Evolutionary conservation across 1,139 yeast species (phyloP).

Genomic region (Cylindricascospora bacillispora): DNA sequence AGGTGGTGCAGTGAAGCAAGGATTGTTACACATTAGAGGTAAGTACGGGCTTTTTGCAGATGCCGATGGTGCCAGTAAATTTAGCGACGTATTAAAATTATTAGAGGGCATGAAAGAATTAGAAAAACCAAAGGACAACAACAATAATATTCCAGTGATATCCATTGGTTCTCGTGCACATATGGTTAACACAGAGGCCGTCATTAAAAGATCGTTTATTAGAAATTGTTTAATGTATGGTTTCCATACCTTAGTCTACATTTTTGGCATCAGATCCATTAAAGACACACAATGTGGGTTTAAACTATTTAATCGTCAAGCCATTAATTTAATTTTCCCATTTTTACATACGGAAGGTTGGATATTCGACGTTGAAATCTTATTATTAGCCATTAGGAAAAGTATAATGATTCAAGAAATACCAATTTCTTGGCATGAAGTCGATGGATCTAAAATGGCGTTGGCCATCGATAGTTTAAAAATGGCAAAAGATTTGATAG

Average conservation of each 20-base stretch:
- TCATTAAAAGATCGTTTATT: slow-evolving; percentile 77
- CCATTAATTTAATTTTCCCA: slow-evolving; percentile 62
- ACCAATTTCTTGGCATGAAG: slow-evolving; percentile 94
- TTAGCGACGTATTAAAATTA: slow-evolving; percentile 53
- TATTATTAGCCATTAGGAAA: slow-evolving; percentile 68
- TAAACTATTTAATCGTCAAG: slow-evolving; percentile 67
- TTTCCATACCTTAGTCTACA: slow-evolving; percentile 68
- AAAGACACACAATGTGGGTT: slow-evolving; percentile 97
- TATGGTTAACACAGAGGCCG: slow-evolving; percentile 93
- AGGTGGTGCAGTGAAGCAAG: slow-evolving; percentile 97
- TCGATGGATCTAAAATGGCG: slow-evolving; percentile 87
- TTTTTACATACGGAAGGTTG: slow-evolving; percentile 94
- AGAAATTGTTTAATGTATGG: slow-evolving; percentile 91
- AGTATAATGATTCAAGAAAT: slow-evolving; percentile 57
- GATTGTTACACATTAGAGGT: slow-evolving; percentile 68
- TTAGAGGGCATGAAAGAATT: slow-evolving; percentile 31
- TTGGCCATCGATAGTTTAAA: slow-evolving; percentile 79
- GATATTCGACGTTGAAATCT: slow-evolving; percentile 93
- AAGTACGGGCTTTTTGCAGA: slow-evolving; percentile 75
- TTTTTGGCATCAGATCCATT: slow-evolving; percentile 79
- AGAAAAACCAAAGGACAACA: slow-evolving; percentile 6
- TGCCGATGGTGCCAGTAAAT: slow-evolving; percentile 93
- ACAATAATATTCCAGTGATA: no score
- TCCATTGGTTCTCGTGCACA: slow-evolving; percentile 94
- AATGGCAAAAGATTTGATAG: slow-evolving; percentile 94